Percentiles rank a stretch among this genome's conserved stretches.
Conservation (phyloP, 108 stramenopile species). For the Nitzschia sp. region DNA sequence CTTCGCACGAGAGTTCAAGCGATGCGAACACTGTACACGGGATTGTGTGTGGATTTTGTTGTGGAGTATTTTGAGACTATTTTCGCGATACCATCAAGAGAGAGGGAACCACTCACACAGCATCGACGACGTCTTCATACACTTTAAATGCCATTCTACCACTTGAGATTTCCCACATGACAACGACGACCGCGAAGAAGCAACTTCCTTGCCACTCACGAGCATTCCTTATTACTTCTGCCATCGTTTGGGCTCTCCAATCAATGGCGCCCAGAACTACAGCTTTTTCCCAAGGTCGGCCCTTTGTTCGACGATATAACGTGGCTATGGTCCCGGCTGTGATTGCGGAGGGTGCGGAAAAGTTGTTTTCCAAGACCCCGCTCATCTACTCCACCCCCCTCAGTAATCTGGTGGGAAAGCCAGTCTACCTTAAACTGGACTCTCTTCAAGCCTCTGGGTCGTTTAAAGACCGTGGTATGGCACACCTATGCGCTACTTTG, state of each 20-base stretch:
- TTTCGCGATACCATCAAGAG: no score
- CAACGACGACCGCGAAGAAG: no score
- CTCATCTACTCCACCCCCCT: slow-evolving; percentile 62
- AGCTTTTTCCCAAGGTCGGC: neutral
- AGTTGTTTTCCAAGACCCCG: slow-evolving; percentile 44
- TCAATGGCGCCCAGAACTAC: neutral
- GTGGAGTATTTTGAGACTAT: no score
- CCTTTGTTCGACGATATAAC: neutral
- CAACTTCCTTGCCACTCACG: no score
- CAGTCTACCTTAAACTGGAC: slow-evolving; percentile 81
- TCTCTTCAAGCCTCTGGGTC: slow-evolving; percentile 65
- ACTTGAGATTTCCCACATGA: no score
- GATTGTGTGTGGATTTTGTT: no score
- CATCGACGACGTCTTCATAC: no score
- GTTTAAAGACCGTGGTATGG: slow-evolving; percentile 88
- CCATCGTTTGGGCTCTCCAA: neutral
- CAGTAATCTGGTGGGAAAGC: slow-evolving; percentile 43
- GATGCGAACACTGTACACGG: no score
- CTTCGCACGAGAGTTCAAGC: no score
- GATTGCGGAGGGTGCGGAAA: slow-evolving; percentile 17
- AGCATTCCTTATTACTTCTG: no score
- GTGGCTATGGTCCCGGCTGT: slow-evolving; percentile 7
- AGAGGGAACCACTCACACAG: no score
- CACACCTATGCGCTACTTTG: slow-evolving; percentile 63
- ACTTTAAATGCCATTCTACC: no score